Conservation (phyloP, 768 basidiomycete species). For the Fomitopsis serialis region DNA sequence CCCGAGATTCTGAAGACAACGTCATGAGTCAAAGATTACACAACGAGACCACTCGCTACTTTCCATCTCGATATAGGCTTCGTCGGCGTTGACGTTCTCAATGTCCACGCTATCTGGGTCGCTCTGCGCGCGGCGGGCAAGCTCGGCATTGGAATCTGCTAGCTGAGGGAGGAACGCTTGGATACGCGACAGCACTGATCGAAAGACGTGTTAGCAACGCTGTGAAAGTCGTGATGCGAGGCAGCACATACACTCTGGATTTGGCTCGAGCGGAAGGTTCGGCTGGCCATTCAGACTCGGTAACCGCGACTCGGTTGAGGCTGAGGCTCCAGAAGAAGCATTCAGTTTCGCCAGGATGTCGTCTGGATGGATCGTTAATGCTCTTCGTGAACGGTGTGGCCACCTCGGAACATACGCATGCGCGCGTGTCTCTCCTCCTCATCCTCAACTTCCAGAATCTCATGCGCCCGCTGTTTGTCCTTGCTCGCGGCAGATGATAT, state of each 20-base stretch:
- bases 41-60: not conserved
- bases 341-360: not conserved
- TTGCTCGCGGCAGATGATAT: too few relatives aligned
- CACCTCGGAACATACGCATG: slow-evolving; percentile 10
- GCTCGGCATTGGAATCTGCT: slow-evolving; percentile 55
- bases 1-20: slow-evolving; percentile 1
- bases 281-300: slow-evolving; percentile 15
- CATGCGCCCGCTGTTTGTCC: not conserved
- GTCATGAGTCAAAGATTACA: not conserved
- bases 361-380: not conserved
- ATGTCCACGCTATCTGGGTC: slow-evolving; percentile 64
- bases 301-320: not conserved
- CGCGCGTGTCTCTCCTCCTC: slow-evolving; percentile 16
- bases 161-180: slow-evolving; percentile 65
- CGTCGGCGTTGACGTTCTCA: slow-evolving; percentile 50
- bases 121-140: slow-evolving; percentile 38
- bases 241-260: slow-evolving; percentile 41
- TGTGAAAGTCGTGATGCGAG: too few relatives aligned
- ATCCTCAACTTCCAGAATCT: slow-evolving; percentile 16
- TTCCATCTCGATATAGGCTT: slow-evolving; percentile 55
- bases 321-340: not conserved
- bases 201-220: too few relatives aligned
- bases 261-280: slow-evolving; percentile 34
- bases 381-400: too few relatives aligned
- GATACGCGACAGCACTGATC: slow-evolving; percentile 63